phyloP scores from a whole-genome alignment of 2,329 filamentous ascomycete genomes.

The Juglanconis oblonga region DNA sequence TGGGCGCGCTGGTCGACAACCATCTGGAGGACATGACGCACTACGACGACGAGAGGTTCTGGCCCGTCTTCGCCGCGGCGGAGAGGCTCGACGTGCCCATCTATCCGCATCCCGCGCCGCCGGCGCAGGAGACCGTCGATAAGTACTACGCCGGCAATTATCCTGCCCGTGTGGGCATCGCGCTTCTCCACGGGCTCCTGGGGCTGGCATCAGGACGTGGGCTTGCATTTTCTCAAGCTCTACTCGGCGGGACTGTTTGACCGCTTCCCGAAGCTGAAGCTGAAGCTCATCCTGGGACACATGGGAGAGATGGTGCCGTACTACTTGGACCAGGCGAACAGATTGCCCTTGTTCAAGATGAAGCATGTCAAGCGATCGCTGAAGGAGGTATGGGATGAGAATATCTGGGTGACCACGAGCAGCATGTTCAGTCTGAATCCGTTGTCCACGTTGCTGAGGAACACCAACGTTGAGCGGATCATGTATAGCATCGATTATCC shows the following conservation, averaged over 20 bases:
- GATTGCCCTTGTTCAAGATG: conserved; percentile 26
- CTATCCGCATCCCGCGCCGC: conserved; percentile 8
- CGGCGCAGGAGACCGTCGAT: conserved; percentile 31
- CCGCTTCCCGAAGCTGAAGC: conserved; percentile 42
- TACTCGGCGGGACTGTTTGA: conserved; percentile 55
- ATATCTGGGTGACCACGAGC: conserved; percentile 8
- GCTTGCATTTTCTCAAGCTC: conserved; percentile 45
- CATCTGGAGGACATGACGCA: conserved; percentile 26
- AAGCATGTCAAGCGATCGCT: conserved; percentile 16
- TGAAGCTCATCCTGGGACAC: conserved; percentile 55
- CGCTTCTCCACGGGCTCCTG: conserved; percentile 40
- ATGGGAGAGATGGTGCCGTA: conserved; percentile 53
- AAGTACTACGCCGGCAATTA: conserved; percentile 13
- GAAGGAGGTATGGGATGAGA: conserved; percentile 1
- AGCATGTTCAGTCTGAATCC: conserved; percentile 2
- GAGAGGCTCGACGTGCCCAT: conserved; percentile 9
- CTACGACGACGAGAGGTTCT: conserved; percentile 9
- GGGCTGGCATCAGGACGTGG: conserved; percentile 51
- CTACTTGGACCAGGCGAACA: conserved; percentile 45
- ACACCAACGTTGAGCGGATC: background rate
- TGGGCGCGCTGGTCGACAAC: conserved; percentile 12
- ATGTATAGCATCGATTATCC: conserved; percentile 4
- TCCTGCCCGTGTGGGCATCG: conserved; percentile 24
- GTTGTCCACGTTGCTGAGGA: background rate
- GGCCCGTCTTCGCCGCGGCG: conserved; percentile 3